phyloP scores from a whole-genome alignment of 805 yeast species.

The Starmerella stigmatis region DNA sequence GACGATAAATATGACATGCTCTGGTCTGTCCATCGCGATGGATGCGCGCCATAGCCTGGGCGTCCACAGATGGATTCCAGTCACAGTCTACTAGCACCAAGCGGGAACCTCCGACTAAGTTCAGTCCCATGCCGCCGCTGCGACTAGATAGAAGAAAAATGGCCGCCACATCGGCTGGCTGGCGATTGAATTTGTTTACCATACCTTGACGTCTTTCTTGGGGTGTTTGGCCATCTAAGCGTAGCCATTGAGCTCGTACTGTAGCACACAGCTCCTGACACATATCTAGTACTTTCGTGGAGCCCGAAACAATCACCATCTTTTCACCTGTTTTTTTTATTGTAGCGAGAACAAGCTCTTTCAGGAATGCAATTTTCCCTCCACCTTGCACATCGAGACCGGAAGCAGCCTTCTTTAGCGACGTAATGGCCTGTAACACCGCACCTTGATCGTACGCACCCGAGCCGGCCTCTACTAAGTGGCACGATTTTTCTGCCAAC shows the following conservation, averaged over 20 bases:
- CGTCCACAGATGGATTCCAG: constrained; percentile 91
- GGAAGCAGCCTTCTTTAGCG: constrained; percentile 15
- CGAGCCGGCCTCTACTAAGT: not conserved
- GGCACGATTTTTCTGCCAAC: not conserved
- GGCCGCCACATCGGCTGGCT: constrained; percentile 35
- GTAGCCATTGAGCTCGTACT: constrained; percentile 40
- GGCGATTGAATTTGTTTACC: constrained; percentile 58
- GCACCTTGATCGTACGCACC: constrained; percentile 14
- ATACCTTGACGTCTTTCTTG: constrained; percentile 51
- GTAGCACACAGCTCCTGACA: constrained; percentile 48
- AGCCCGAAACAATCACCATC: constrained; percentile 76
- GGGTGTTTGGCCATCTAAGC: constrained; percentile 82
- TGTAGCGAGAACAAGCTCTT: constrained; percentile 46
- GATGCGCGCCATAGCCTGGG: constrained; percentile 91
- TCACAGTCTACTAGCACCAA: constrained; percentile 81
- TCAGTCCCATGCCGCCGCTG: constrained; percentile 90
- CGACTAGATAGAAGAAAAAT: constrained; percentile 76
- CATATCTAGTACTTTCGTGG: constrained; percentile 75
- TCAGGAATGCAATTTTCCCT: constrained; percentile 59
- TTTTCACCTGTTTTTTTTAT: constrained; percentile 47
- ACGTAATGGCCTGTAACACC: constrained; percentile 49
- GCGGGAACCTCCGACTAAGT: constrained; percentile 81
- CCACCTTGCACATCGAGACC: constrained; percentile 23
- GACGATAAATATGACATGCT: constrained; percentile 70
- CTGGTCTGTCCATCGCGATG: constrained; percentile 85